Conservation (phyloP, 495 filamentous ascomycete genomes). For the Penicillium goetzii region DNA sequence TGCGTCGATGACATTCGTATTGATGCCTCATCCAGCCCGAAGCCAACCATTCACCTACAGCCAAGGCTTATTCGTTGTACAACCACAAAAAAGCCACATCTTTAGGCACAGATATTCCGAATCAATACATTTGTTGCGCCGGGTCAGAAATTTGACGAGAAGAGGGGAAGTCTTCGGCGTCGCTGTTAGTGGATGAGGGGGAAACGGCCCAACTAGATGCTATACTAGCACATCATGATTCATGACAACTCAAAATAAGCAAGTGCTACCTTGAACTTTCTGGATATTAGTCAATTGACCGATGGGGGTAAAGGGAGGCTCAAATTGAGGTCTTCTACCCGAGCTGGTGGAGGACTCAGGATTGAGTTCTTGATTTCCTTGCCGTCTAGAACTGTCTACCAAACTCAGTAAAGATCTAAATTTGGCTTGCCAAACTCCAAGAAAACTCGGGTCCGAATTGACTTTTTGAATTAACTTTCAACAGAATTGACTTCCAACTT, state of each 20-base stretch:
- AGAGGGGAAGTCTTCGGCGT: not conserved
- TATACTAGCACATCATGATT: not conserved
- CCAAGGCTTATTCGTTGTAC: not conserved
- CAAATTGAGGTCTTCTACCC: not conserved
- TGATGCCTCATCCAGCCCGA: not conserved
- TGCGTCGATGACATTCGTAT: not conserved
- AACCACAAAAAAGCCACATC: not conserved
- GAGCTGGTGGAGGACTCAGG: not conserved
- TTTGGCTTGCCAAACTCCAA: not conserved
- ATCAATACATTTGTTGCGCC: not conserved
- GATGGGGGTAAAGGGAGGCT: not conserved
- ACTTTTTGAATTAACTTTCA: not conserved
- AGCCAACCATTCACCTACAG: not conserved
- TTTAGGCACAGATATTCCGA: not conserved
- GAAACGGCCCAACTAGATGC: not conserved
- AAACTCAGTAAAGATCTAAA: not conserved
- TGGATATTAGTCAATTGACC: not conserved
- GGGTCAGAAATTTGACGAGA: not conserved
- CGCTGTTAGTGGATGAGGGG: not conserved
- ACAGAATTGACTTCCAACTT: not conserved
- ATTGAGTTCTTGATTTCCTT: not conserved
- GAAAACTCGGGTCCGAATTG: not conserved
- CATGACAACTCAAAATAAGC: not conserved
- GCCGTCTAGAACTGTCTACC: not conserved
- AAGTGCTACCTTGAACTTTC: not conserved